Evolutionary conservation across 805 yeast genomes (phyloP).

Genomic region (Brettanomyces nanus): DNA sequence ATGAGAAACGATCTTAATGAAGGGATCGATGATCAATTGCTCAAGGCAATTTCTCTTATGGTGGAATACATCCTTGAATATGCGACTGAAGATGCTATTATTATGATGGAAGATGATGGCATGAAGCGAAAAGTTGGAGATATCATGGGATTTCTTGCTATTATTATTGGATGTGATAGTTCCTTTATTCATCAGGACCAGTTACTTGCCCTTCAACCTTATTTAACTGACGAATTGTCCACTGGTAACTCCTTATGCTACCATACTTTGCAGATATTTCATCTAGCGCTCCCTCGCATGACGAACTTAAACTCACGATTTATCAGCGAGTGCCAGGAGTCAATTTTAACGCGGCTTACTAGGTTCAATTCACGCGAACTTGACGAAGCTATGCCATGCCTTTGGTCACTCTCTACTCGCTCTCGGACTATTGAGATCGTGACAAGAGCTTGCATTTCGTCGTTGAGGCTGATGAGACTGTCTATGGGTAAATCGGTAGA

Average conservation of each 20-base stretch:
- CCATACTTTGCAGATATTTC: conserved; percentile 47
- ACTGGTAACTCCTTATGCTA: conserved; percentile 34
- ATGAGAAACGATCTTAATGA: conserved; percentile 19
- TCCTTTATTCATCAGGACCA: conserved; percentile 58
- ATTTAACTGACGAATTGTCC: conserved; percentile 40
- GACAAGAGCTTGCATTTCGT: conserved; percentile 56
- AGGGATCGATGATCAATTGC: conserved; percentile 10
- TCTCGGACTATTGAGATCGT: conserved; percentile 39
- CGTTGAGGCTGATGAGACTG: conserved; percentile 42
- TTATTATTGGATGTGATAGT: conserved; percentile 45
- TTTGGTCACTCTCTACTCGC: conserved; percentile 46
- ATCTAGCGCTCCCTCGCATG: conserved; percentile 36
- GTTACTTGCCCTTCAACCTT: conserved; percentile 56
- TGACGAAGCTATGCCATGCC: conserved; percentile 66
- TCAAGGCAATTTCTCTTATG: conserved; percentile 19
- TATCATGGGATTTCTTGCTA: conserved; percentile 43
- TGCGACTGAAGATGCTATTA: conserved; percentile 26
- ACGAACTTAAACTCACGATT: conserved; percentile 42
- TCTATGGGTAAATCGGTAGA: conserved; percentile 22
- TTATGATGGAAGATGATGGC: conserved; percentile 17
- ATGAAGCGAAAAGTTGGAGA: conserved; percentile 23
- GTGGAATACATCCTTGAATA: conserved; percentile 30
- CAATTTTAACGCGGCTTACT: conserved; percentile 49
- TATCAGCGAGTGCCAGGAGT: conserved; percentile 38
- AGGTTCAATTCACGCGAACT: conserved; percentile 53